Evolutionary conservation across 2,329 filamentous ascomycete genomes (phyloP).

Genomic region (Atkinsonella hypoxylon): DNA sequence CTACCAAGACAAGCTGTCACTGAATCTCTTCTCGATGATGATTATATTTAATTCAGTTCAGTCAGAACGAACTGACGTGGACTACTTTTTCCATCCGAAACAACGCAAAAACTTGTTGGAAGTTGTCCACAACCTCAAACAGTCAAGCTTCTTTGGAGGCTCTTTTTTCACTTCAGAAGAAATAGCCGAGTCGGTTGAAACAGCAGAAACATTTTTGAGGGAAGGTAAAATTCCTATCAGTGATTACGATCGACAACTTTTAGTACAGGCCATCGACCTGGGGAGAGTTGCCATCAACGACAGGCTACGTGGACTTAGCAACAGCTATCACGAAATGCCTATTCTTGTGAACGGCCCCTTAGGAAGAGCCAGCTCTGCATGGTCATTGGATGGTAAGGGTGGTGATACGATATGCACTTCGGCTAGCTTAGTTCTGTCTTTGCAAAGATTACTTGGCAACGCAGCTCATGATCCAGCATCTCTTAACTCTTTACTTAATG

Average conservation of each 20-base stretch:
- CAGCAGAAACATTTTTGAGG: slow-evolving; percentile 54
- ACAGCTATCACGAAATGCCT: slow-evolving; percentile 64
- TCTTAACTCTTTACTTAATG: slow-evolving; percentile 36
- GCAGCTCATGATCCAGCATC: slow-evolving; percentile 30
- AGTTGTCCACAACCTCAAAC: slow-evolving; percentile 66
- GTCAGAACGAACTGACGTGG: slow-evolving; percentile 68
- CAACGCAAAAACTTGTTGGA: slow-evolving; percentile 55
- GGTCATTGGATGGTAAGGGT: slow-evolving; percentile 50
- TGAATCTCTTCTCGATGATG: slow-evolving; percentile 77
- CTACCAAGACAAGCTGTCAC: slow-evolving; percentile 69
- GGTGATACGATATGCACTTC: slow-evolving; percentile 39
- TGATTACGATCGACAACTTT: slow-evolving; percentile 44
- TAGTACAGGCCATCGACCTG: slow-evolving; percentile 53
- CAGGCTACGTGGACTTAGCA: slow-evolving; percentile 52
- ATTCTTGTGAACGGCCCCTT: slow-evolving; percentile 61
- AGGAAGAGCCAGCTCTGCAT: slow-evolving; percentile 43
- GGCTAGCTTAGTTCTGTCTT: slow-evolving; percentile 34
- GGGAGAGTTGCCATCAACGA: slow-evolving; percentile 50
- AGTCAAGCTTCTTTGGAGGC: slow-evolving; percentile 76
- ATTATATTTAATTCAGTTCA: slow-evolving; percentile 80
- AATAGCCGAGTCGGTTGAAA: slow-evolving; percentile 51
- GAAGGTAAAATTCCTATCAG: slow-evolving; percentile 49
- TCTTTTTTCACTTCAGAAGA: slow-evolving; percentile 58
- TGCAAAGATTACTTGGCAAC: slow-evolving; percentile 40
- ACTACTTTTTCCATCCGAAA: slow-evolving; percentile 78